Percentiles rank a stretch among this genome's conserved stretches.
These are phyloP conservation scores for Myochromella boudieri DNA, from an alignment of 768 basidiomycete species.

Conservation along the genomic window DNA sequence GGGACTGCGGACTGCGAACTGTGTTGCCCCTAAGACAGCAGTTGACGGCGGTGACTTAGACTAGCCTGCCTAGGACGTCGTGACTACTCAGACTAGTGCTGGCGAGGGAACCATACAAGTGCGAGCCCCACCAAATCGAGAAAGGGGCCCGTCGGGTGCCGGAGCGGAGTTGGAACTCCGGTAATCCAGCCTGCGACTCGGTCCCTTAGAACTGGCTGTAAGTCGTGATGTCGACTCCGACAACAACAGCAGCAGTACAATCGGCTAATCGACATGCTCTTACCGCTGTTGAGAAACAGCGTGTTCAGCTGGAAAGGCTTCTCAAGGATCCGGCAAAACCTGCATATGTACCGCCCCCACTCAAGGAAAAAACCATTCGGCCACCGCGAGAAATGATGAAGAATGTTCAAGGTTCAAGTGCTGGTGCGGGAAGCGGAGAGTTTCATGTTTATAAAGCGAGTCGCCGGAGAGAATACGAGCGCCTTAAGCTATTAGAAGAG, in stretches of 20 bases:
- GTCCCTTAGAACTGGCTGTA: too few species aligned
- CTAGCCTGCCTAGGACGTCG: too few species aligned
- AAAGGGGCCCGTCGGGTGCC: too few species aligned
- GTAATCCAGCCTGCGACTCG: too few species aligned
- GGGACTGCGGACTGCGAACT: too few species aligned
- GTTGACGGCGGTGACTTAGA: too few species aligned
- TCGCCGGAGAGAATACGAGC: constrained; percentile 91
- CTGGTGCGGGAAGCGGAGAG: constrained; percentile 95
- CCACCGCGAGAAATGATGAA: constrained; percentile 96
- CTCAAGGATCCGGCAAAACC: constrained; percentile 88
- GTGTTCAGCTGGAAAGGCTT: constrained; percentile 77
- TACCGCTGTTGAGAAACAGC: constrained; percentile 53
- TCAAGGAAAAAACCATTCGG: constrained; percentile 79
- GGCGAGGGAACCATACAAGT: too few species aligned
- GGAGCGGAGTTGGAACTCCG: too few species aligned
- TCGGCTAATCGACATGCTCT: constrained; percentile 47
- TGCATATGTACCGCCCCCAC: constrained; percentile 74
- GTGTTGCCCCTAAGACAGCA: too few species aligned
- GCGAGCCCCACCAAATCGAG: too few species aligned
- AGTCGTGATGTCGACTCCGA: constrained; percentile 11
- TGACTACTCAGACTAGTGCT: too few species aligned
- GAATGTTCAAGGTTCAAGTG: constrained; percentile 97
- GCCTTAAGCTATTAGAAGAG: constrained; percentile 89
- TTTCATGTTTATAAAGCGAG: constrained; percentile 99
- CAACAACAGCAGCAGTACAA: constrained; percentile 25